Evolutionary conservation across 2,329 filamentous ascomycete species (phyloP).

Genomic region (Colletotrichum noveboracense): DNA sequence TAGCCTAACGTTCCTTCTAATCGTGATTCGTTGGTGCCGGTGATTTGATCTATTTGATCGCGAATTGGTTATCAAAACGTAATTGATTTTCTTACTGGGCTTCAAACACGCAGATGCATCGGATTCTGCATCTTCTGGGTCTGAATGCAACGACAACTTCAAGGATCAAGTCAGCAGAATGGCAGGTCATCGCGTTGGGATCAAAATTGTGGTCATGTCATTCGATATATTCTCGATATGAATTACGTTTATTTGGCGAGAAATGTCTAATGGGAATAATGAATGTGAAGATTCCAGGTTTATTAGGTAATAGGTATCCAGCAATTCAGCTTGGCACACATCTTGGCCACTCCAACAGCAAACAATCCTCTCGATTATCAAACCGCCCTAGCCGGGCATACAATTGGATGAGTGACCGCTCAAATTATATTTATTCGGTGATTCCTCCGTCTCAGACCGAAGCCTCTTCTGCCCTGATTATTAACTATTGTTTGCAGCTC

Average conservation of each 20-base stretch:
- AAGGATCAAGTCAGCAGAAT: not conserved
- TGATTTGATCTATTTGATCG: not conserved
- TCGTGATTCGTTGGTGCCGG: not conserved
- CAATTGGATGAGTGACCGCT: not conserved
- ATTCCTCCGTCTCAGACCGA: not conserved
- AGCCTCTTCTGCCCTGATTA: not conserved
- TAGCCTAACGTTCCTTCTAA: not conserved
- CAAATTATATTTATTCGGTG: not conserved
- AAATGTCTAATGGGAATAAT: constrained; percentile 8
- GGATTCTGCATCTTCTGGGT: not conserved
- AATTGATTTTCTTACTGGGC: not conserved
- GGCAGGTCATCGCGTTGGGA: not conserved
- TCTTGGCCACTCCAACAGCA: constrained; percentile 1
- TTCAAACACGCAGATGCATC: not conserved
- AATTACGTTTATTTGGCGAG: constrained; percentile 8
- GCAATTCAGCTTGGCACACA: not conserved
- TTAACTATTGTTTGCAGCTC: not conserved
- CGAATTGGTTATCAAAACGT: not conserved
- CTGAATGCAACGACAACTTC: not conserved
- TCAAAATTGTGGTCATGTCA: not conserved
- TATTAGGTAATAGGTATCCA: constrained; percentile 14
- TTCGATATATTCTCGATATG: not conserved
- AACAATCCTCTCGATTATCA: not conserved
- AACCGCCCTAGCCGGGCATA: not conserved
- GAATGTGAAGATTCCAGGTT: not conserved